Base-by-base conservation (phyloP, 768 basidiomycete genomes). In the Podaxis pistillaris region DNA sequence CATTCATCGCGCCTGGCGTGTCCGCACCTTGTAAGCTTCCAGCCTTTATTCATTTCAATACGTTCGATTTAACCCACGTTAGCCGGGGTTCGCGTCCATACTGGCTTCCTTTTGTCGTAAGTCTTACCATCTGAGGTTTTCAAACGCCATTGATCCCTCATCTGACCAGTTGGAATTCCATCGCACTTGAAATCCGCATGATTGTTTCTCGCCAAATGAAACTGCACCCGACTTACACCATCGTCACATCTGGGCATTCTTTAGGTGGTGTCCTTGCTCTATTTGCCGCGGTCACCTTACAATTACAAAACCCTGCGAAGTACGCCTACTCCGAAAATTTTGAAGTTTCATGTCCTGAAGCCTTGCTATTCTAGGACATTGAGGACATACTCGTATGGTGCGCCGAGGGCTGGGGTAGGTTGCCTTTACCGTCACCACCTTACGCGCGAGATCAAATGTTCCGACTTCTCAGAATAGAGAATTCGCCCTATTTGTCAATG, bases 241-340 rank as follows among this genome's bases (percentile, higher is more conserved):
- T 86, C 36, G 77, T 81, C 8, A 79, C 79, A 0, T 75, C 76
- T 4, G 85, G 85, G 0, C 85, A 86, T 66, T 86, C 84, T 1
- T 70, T 85, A 9, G 85, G 85, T 9, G 85, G 83, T 6, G 73
- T 83, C 0, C 68, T 86, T 4, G 78, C 85, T 1, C 74, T 80
- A 2, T 70, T 86, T 1, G 81, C 79, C 1, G 81, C 81, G 2
- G 71, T 85, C 13, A 71, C 78, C 2, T 60, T 85, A 19, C 75
- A 77, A 57, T 73, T 77, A 52, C 77, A 79, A 49, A 80, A 83
- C 64, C 73, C 75, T 1, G 72, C 73, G 22, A 69, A 50, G 74
- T 76, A 69, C 30, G 74, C 71, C 8, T 12, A 36, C 56, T 37
- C 46, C 47, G 46, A 26, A 7, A 49, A 37, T 28, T 1, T 19